Conservation (phyloP, 2,329 filamentous ascomycete genomes). For the Diplodia sapinea region DNA sequence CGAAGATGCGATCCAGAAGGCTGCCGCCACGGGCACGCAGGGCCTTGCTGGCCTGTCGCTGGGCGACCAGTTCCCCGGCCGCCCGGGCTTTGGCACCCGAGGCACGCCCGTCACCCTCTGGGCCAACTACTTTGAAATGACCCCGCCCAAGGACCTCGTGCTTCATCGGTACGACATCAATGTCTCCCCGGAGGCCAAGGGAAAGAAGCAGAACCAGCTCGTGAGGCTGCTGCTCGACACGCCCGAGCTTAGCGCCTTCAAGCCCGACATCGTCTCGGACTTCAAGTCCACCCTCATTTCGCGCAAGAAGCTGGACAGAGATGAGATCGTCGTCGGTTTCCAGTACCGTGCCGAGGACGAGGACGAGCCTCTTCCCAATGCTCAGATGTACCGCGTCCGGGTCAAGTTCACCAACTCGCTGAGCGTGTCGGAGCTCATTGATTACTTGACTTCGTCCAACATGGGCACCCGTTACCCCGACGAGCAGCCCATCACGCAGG, state of each 20-base stretch:
- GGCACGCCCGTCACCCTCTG: slow-evolving; percentile 49
- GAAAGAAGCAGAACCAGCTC: slow-evolving; percentile 55
- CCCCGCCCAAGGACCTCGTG: slow-evolving; percentile 29
- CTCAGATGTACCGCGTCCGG: slow-evolving; percentile 35
- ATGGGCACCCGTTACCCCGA: slow-evolving; percentile 47
- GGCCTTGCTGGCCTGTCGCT: slow-evolving; percentile 36
- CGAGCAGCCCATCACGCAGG: slow-evolving; percentile 60
- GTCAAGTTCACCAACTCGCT: slow-evolving; percentile 39
- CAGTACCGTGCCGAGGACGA: slow-evolving; percentile 40
- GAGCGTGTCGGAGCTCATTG: slow-evolving; percentile 49
- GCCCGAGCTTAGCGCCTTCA: slow-evolving; percentile 31
- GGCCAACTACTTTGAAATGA: slow-evolving; percentile 48
- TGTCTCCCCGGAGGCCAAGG: slow-evolving; percentile 40
- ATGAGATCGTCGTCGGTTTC: slow-evolving; percentile 33
- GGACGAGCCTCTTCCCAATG: slow-evolving; percentile 32
- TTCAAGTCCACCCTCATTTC: slow-evolving; percentile 24
- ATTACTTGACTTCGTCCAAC: slow-evolving; percentile 51
- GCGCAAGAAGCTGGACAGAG: slow-evolving; percentile 15
- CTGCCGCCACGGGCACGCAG: slow-evolving; percentile 35
- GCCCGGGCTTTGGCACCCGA: slow-evolving; percentile 44
- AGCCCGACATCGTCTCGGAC: slow-evolving; percentile 1
- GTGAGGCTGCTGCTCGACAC: slow-evolving; percentile 53
- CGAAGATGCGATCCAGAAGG: slow-evolving; percentile 41
- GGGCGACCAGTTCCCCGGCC: slow-evolving; percentile 34
- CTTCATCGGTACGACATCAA: slow-evolving; percentile 40